Conservation (phyloP, 1,284 basidiomycete species). For the Fomitiporia mediterranea region DNA sequence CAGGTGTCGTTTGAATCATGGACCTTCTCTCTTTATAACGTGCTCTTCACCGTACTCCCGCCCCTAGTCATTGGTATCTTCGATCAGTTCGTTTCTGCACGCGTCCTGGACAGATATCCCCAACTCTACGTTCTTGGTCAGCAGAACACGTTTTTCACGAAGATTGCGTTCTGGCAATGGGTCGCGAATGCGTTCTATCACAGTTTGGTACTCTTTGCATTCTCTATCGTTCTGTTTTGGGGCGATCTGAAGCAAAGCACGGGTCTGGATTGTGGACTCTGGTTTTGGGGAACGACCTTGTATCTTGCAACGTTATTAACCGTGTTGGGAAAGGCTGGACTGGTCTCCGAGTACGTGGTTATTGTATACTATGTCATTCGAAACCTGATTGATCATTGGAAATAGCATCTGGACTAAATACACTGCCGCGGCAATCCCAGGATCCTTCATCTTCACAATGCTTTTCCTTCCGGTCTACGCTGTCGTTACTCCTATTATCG, state of each 20-base stretch:
- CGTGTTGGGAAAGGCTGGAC: constrained; percentile 94
- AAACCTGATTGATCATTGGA: constrained; percentile 17
- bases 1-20: constrained; percentile 98
- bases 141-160: constrained; percentile 88
- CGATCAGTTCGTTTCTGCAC: constrained; percentile 96
- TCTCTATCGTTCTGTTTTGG: constrained; percentile 90
- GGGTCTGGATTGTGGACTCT: constrained; percentile 86
- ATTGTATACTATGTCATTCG: not conserved
- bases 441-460: constrained; percentile 95
- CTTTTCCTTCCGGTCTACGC: constrained; percentile 90
- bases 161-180: constrained; percentile 94
- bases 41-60: constrained; percentile 91
- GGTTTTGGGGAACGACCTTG: constrained; percentile 97
- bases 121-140: constrained; percentile 94
- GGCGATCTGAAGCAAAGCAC: constrained; percentile 78
- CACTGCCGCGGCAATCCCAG: constrained; percentile 93
- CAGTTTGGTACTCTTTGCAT: constrained; percentile 84
- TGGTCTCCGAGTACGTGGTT: constrained; percentile 87
- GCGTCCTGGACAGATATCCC: constrained; percentile 95
- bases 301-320: constrained; percentile 93
- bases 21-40: constrained; percentile 94
- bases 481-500: constrained; percentile 79
- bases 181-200: constrained; percentile 92
- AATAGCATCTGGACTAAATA: constrained; percentile 98
- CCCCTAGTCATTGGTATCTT: constrained; percentile 97